These are phyloP conservation scores for Phoenix dactylifera DNA, from an alignment of 176 grass and related monocot species.

Conservation along the genomic window DNA sequence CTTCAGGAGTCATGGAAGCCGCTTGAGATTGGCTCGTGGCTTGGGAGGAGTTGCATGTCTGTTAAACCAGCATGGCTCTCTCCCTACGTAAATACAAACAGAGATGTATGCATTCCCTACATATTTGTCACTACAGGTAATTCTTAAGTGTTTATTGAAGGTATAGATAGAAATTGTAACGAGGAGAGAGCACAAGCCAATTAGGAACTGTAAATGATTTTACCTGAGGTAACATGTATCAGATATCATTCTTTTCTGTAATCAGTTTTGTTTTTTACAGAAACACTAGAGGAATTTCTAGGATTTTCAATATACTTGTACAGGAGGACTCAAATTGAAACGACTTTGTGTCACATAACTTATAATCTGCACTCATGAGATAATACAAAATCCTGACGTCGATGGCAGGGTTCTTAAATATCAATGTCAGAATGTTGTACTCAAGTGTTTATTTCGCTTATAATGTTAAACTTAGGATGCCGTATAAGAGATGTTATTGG, in stretches of 20 bases:
- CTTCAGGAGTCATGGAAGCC: not conserved
- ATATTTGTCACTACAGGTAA: constrained; percentile 5
- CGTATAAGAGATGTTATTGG: too few species aligned
- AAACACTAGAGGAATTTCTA: not conserved
- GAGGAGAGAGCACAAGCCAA: constrained; percentile 3
- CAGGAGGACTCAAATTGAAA: not conserved
- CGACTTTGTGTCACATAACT: too few species aligned
- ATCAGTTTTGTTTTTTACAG: not conserved
- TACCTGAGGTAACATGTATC: not conserved
- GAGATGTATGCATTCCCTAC: constrained; percentile 6
- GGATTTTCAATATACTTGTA: not conserved
- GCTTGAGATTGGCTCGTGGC: not conserved
- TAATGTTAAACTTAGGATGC: too few species aligned
- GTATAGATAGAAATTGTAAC: constrained; percentile 14
- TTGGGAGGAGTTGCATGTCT: not conserved
- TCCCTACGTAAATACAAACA: constrained; percentile 8
- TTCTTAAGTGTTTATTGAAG: not conserved
- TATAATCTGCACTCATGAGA: too few species aligned
- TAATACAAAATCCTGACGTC: too few species aligned
- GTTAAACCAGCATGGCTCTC: not conserved
- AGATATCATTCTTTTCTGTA: constrained; percentile 6
- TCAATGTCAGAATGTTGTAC: too few species aligned
- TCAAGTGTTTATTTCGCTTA: too few species aligned
- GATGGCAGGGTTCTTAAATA: too few species aligned
- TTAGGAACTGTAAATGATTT: constrained; percentile 15